Percentiles rank a stretch among this genome's conserved stretches.
phyloP scores from a whole-genome alignment of 768 basidiomycete species.

The Leccinum obscurum region DNA sequence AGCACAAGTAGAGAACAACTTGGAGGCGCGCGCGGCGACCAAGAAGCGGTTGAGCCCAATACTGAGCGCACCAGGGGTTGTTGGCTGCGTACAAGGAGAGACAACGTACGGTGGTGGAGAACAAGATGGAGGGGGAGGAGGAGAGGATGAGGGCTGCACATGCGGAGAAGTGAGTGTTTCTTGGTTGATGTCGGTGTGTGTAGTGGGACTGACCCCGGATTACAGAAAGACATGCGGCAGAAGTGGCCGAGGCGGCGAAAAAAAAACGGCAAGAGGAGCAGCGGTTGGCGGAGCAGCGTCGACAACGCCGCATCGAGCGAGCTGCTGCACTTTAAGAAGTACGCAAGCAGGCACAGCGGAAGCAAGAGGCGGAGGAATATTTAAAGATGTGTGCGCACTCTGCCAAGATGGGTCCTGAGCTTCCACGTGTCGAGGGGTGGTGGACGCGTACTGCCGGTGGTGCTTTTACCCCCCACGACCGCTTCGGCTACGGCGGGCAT shows the following conservation, averaged over 20 bases:
- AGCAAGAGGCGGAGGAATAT: slow-evolving; percentile 62
- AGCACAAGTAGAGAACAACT: slow-evolving; percentile 54
- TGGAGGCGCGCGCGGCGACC: slow-evolving; percentile 6
- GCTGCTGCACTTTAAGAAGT: slow-evolving; percentile 54
- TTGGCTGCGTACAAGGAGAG: too few species aligned
- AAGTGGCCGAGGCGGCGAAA: slow-evolving; percentile 52
- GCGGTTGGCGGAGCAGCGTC: slow-evolving; percentile 35
- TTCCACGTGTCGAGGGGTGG: slow-evolving; percentile 27
- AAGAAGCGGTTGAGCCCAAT: too few species aligned
- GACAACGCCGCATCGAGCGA: slow-evolving; percentile 35
- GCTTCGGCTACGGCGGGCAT: too few species aligned
- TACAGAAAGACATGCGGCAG: slow-evolving; percentile 42
- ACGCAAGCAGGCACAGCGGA: slow-evolving; percentile 52
- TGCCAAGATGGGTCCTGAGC: slow-evolving; percentile 19
- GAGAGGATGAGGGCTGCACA: slow-evolving; percentile 26
- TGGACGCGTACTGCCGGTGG: slow-evolving; percentile 21
- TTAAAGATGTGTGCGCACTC: slow-evolving; percentile 31
- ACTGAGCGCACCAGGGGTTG: too few species aligned
- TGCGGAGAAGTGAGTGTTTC: slow-evolving; percentile 8
- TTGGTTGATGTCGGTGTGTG: too few species aligned
- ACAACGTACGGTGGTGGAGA: too few species aligned
- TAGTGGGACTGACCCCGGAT: too few species aligned
- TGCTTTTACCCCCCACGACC: slow-evolving; percentile 14
- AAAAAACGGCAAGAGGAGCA: slow-evolving; percentile 57
- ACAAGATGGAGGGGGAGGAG: too few species aligned